Evolutionary conservation across 257 asterid species (phyloP), one percentile per base, ranked within the genome.

Genomic region (Scutellaria galericulata): DNA sequence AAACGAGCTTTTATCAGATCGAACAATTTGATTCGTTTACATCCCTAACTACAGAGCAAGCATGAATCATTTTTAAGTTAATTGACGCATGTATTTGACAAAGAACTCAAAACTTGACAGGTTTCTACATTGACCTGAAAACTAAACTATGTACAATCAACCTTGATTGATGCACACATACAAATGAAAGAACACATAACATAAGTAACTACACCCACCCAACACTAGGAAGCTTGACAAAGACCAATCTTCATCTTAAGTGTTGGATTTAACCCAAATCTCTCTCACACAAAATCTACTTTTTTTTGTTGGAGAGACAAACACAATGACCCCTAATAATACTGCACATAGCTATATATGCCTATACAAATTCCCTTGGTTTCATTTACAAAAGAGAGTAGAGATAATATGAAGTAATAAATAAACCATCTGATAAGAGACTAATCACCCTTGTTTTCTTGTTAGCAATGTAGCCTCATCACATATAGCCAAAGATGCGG

Each of bases 201-300:
- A 44, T 12, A 27, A 72, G 20, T 66, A 27, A 56, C 24, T 53
- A 61, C 48, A 18, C 18, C 63, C 48, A 74, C 39, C 72, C 78
- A 66, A 64, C 71, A 70, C 74, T 79, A 78, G 80, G 82, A 82
- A 77, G 83, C 83, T 72, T 70, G 56, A 66, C 77, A 59, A 57
- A 50, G 64, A 77, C 56, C 2, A 57, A 51, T 62, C 75, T 83
- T 80, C 88, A 63, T 83, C 59, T 18, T 18, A 70, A 75, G 60
- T 53, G 71, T 79, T 71, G 77, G 69, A 62, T 45, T 12, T 12
- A 27, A 35, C 63, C 58, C 45, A 15, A 9, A 56, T 35, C 63
- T 61, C 75, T 75, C 64, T 61, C 66, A 12, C 54, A 40, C 75
- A 59, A 15, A 37, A 20, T 39, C 14, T 27, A 31, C 54, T 50